Percentiles rank a stretch among this genome's conserved stretches.
These are phyloP conservation scores for Ascochyta koolunga DNA, from an alignment of 2,329 filamentous ascomycete species.

Conservation along the genomic window DNA sequence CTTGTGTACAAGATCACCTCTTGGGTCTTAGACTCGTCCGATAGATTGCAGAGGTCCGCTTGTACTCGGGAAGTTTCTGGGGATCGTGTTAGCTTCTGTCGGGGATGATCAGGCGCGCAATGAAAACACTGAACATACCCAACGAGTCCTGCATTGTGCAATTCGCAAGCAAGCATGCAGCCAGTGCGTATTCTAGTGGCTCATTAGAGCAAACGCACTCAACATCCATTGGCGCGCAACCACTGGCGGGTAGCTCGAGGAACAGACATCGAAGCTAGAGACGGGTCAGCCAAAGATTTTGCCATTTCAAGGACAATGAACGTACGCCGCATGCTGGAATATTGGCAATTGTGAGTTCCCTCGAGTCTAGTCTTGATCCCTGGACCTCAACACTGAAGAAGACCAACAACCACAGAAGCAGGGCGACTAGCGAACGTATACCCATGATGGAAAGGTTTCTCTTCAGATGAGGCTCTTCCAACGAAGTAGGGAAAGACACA, in stretches of 20 bases:
- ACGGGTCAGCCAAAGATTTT: not conserved
- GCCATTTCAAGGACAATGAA: not conserved
- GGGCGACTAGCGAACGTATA: constrained; percentile 6
- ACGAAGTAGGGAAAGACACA: not conserved
- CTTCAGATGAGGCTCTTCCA: not conserved
- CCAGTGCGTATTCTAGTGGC: constrained; percentile 13
- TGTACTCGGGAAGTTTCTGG: constrained; percentile 25
- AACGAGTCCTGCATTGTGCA: constrained; percentile 35
- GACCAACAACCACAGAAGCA: constrained; percentile 6
- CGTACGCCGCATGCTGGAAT: constrained; percentile 23
- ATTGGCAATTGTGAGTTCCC: constrained; percentile 14
- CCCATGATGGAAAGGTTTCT: constrained; percentile 1
- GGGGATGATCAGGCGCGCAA: no score
- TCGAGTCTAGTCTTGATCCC: not conserved
- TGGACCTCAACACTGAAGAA: not conserved
- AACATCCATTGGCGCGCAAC: constrained; percentile 22
- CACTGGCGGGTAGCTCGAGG: constrained; percentile 16
- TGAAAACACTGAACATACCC: constrained; percentile 5
- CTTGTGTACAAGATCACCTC: constrained; percentile 21
- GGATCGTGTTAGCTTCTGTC: not conserved
- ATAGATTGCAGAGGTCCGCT: constrained; percentile 26
- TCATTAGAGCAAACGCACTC: constrained; percentile 24
- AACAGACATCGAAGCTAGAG: constrained; percentile 19
- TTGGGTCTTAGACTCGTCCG: constrained; percentile 23
- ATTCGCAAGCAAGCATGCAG: constrained; percentile 33